A percentile compares a stretch with the other conserved stretches of the same genome.
Evolutionary conservation across 2,329 filamentous ascomycete species (phyloP).

Genomic region (Pseudopithomyces maydicus): DNA sequence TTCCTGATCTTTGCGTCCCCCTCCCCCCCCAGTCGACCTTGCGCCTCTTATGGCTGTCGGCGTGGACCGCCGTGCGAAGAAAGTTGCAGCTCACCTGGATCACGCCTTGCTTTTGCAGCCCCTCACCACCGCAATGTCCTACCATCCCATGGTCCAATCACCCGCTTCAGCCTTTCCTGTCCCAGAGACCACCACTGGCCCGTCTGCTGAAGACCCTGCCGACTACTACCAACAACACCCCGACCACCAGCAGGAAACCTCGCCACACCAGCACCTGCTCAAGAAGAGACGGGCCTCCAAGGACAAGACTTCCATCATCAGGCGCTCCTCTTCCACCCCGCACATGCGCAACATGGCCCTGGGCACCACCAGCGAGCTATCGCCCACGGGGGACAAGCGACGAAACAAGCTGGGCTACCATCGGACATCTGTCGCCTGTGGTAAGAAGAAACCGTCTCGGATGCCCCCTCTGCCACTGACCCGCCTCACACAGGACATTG

Average conservation of each 20-base stretch:
- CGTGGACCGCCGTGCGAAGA: slow-evolving; percentile 42
- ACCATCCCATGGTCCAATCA: slow-evolving; percentile 33
- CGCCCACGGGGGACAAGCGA: slow-evolving; percentile 65
- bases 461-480: slow-evolving; percentile 19
- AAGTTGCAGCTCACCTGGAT: slow-evolving; percentile 39
- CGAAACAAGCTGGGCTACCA: slow-evolving; percentile 96
- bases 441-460: slow-evolving; percentile 62
- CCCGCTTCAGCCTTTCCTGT: slow-evolving; percentile 33
- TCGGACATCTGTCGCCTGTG: slow-evolving; percentile 91
- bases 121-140: slow-evolving; percentile 42
- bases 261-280: slow-evolving; percentile 28
- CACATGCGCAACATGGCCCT: slow-evolving; percentile 51
- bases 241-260: slow-evolving; percentile 21
- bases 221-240: slow-evolving; percentile 24
- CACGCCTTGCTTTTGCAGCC: slow-evolving; percentile 39
- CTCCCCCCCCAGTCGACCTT: slow-evolving; percentile 31
- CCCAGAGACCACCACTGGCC: slow-evolving; percentile 26
- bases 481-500: slow-evolving; percentile 73
- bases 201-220: slow-evolving; percentile 26
- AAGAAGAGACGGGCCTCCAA: slow-evolving; percentile 48
- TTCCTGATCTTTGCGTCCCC: slow-evolving; percentile 26
- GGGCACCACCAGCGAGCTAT: slow-evolving; percentile 48
- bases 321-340: slow-evolving; percentile 53
- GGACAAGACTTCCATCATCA: slow-evolving; percentile 47
- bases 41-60: slow-evolving; percentile 46